Evolutionary conservation across 371 early-diverging fungal genomes (phyloP).

Genomic region (Mortierella sp.): DNA sequence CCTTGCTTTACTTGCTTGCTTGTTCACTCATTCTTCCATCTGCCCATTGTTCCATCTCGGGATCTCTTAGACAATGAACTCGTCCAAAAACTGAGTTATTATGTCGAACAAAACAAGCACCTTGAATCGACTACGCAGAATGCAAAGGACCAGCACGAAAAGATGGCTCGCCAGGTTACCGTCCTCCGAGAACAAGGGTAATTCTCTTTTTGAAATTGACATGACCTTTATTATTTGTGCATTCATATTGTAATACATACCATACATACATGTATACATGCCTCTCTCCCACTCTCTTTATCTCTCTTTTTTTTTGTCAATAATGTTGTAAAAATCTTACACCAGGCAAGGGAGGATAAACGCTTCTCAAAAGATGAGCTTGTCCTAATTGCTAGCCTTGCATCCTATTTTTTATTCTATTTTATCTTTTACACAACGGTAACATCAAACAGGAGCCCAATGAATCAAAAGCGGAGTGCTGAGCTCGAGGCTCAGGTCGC

Average conservation of each 20-base stretch:
- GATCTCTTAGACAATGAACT: slow-evolving; percentile 43
- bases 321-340: slow-evolving; percentile 5
- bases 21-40: background rate
- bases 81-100: slow-evolving; percentile 45
- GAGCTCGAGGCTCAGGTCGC: slow-evolving; percentile 84
- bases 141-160: slow-evolving; percentile 47
- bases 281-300: background rate
- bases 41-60: background rate
- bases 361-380: slow-evolving; percentile 5
- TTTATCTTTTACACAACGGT: background rate
- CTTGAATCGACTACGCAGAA: slow-evolving; percentile 35
- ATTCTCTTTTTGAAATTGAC: background rate
- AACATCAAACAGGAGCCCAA: slow-evolving; percentile 36
- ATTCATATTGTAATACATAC: no score
- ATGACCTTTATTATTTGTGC: no score
- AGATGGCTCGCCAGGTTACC: slow-evolving; percentile 48
- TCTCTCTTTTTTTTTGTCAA: background rate
- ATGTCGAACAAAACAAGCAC: slow-evolving; percentile 52
- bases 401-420: slow-evolving; percentile 6
- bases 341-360: slow-evolving; percentile 9
- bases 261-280: background rate
- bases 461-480: slow-evolving; percentile 70
- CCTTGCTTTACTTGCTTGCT: background rate
- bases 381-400: slow-evolving; percentile 11
- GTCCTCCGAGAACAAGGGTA: slow-evolving; percentile 54